Evolutionary conservation across 305 asterid genomes (phyloP), one percentile per base, ranked within the genome.

Genomic region (Salvia sclarea): DNA sequence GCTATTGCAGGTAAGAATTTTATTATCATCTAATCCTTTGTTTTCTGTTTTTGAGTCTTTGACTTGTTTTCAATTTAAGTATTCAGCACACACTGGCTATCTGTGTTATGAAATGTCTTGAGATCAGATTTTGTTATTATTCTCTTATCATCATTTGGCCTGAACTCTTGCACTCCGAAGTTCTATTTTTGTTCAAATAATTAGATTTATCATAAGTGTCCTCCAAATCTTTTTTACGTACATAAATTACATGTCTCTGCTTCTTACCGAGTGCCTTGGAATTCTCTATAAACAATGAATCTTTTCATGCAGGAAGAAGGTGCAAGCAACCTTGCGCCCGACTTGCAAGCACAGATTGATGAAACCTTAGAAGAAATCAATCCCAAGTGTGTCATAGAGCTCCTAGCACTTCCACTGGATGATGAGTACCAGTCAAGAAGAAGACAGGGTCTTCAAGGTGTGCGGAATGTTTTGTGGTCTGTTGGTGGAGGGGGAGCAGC

Each of bases 401-500:
- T 94, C 72, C 80, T 94, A 50, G 83, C 86, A 40, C 80, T 94
- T 69, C 99, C 99, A 41, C 90, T 89, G 64, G 89, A 66, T 45
- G 93, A 84, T 18, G 96, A 89, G 43, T 80, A 73, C 77, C 87
- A 68, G 45, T 76, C 89, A 62, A 89, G 75, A 84, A 84, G 98
- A 76, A 81, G 80, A 14, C 96, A 87, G 75, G 99, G 95, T 60
- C 96, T 94, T 66, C 98, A 87, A 86, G 96, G 98, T 61, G 88
- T 94, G 62, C 85, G 96, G 12, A 94, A 94, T 71, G 82, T 94
- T 64, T 81, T 91, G 79, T 94, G 98, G 99, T 87, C 99, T 79
- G 98, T 94, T 59, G 99, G 99, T 62, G 97, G 96, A 71, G 98
- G 99, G 38, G 99, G 98, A 69, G 97, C 99, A 35, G 86, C 96